phyloP scores from a whole-genome alignment of 257 asterid genomes.

The Avicennia marina region DNA sequence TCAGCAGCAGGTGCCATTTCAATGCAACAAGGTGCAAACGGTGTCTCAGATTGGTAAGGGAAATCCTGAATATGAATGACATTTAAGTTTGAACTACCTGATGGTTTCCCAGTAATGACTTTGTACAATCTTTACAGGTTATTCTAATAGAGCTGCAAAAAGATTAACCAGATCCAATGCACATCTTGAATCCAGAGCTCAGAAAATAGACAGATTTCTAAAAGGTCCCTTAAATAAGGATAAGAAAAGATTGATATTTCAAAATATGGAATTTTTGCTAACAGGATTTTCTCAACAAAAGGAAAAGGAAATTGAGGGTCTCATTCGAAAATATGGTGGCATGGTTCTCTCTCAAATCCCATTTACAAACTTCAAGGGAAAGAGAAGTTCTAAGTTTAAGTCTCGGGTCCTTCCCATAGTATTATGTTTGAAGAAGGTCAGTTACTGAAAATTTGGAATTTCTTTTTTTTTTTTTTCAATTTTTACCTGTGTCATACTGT shows the following conservation, averaged over 20 bases:
- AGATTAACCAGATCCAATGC: constrained; percentile 28
- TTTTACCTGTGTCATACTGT: neutral
- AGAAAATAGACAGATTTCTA: constrained; percentile 27
- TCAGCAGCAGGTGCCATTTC: constrained; percentile 20
- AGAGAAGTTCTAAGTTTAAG: constrained; percentile 36
- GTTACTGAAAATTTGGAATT: constrained; percentile 19
- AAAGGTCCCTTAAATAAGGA: constrained; percentile 22
- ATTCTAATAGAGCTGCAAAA: constrained; percentile 33
- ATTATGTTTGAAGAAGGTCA: constrained; percentile 66
- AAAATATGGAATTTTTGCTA: constrained; percentile 66
- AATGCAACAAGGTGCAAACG: constrained; percentile 27
- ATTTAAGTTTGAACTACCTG: constrained; percentile 11
- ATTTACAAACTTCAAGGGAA: constrained; percentile 36
- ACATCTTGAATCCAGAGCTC: constrained; percentile 38
- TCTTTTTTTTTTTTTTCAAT: neutral
- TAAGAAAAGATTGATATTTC: constrained; percentile 53
- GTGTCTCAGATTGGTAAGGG: constrained; percentile 43
- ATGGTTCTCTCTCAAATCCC: constrained; percentile 63
- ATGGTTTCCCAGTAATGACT: constrained; percentile 11
- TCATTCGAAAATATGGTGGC: constrained; percentile 66
- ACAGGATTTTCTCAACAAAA: constrained; percentile 63
- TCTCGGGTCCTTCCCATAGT: constrained; percentile 51
- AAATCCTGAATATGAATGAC: constrained; percentile 17
- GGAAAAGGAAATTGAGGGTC: constrained; percentile 61
- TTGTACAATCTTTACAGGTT: constrained; percentile 42